Evolutionary conservation across 2,329 filamentous ascomycete genomes (phyloP).

Genomic region (Penicillium psychrosexuale): DNA sequence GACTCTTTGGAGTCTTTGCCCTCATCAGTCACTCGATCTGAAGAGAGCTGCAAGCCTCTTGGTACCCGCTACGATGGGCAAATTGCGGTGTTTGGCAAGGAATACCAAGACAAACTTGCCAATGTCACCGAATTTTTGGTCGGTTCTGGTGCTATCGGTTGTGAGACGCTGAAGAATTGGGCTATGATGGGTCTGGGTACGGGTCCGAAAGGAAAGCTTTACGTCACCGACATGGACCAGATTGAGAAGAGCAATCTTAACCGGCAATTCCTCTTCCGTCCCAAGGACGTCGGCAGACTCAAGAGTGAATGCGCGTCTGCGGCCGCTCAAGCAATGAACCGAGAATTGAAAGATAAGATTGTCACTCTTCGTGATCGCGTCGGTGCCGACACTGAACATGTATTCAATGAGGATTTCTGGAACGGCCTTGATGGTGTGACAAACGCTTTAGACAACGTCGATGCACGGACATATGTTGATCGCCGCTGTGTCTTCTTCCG

Average conservation of each 20-base stretch:
- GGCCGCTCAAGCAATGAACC: conserved; percentile 94
- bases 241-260: conserved; percentile 99
- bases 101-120: conserved; percentile 89
- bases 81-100: conserved; percentile 89
- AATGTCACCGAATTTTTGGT: conserved; percentile 93
- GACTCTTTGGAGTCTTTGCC: conserved; percentile 96
- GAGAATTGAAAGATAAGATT: conserved; percentile 83
- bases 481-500: conserved; percentile 96
- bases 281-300: conserved; percentile 88
- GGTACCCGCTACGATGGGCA: conserved; percentile 92
- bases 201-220: conserved; percentile 84
- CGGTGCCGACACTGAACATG: conserved; percentile 83
- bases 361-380: conserved; percentile 83
- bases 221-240: conserved; percentile 94
- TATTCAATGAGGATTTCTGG: conserved; percentile 96
- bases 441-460: conserved; percentile 95
- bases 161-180: conserved; percentile 99
- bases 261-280: conserved; percentile 90
- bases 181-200: conserved; percentile 95
- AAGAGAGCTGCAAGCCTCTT: conserved; percentile 81
- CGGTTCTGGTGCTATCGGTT: conserved; percentile 93
- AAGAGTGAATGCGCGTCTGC: conserved; percentile 93
- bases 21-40: conserved; percentile 67
- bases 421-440: conserved; percentile 81
- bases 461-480: conserved; percentile 94